A percentile compares a stretch with the other conserved stretches of the same genome.
These are phyloP conservation scores for Malus asiatica DNA, from an alignment of 306 rosid genomes.

Conservation along the genomic window DNA sequence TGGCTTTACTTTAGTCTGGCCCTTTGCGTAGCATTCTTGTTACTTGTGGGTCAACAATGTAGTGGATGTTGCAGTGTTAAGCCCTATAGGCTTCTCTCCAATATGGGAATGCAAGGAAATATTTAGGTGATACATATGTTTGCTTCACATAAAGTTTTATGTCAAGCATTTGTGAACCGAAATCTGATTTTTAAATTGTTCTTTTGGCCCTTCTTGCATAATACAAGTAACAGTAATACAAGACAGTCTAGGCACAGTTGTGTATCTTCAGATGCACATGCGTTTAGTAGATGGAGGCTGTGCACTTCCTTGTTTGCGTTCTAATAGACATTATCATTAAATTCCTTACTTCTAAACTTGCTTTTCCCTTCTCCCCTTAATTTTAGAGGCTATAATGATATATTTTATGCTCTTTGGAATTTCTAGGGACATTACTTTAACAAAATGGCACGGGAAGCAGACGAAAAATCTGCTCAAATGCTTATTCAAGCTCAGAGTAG, in stretches of 20 bases:
- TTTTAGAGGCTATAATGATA: neutral
- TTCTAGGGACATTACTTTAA: constrained; percentile 28
- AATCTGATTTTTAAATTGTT: neutral
- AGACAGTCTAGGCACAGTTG: neutral
- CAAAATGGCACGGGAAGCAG: constrained; percentile 31
- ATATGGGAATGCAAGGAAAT: neutral
- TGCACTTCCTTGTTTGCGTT: neutral
- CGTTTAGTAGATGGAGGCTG: neutral
- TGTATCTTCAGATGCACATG: neutral
- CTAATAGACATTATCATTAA: neutral
- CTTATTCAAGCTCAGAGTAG: constrained; percentile 16
- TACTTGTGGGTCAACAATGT: neutral
- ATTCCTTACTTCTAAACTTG: neutral
- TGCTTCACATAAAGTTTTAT: neutral
- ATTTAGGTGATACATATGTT: neutral
- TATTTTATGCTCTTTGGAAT: neutral
- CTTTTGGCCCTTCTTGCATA: neutral
- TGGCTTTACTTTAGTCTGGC: neutral
- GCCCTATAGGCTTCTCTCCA: neutral
- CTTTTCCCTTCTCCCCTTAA: neutral
- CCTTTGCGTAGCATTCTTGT: neutral
- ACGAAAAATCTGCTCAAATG: constrained; percentile 27
- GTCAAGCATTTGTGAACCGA: neutral
- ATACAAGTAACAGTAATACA: neutral
- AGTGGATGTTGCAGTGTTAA: neutral